Evolutionary conservation across 495 filamentous ascomycete species (phyloP), one percentile per base, ranked within the genome.

Genomic region (Aspergillus panamensis): DNA sequence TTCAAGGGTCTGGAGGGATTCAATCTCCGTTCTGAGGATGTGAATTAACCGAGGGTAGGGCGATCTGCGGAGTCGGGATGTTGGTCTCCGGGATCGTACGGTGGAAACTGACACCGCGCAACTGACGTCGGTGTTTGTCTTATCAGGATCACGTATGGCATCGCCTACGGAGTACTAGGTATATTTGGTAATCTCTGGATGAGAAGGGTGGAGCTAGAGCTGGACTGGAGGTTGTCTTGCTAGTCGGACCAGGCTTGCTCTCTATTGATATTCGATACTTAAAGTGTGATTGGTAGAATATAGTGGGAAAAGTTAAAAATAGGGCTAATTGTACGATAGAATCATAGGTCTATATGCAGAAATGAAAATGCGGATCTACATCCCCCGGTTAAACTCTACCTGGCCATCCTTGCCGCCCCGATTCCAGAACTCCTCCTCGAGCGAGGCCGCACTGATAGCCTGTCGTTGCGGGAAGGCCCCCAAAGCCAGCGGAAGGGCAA

Each of bases 381-480:
- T 92, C 3, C 91, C 91, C 60, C 92, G 80, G 68, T 96, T 96
- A 65, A 96, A 96, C 65, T 88, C 89, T n/a, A 96, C 87, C 79
- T 86, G 73, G 0, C 86, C 90, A 21, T 77, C 80, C 52, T 86
- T 78, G 0, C 89, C 90, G 6, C 87, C 89, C 53, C 79, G 50
- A 1, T 82, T 84, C 74, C 84, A 84, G 69, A 98, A 96, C 74
- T 96, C 86, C 62, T 85, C 73, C 78, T 97, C 94, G 43, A 98
- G 67, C 16, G 73, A 84, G 8, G 77, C 75, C 0, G 88, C 91
- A 55, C 76, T 80, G 19, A 96, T 87, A 50, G 79, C 80, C 78
- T 98, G 92, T 54, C 90, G 77, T 77, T 96, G 90, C 10, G 94
- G 94, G 76, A 97, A 98, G 8, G 88, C 94, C 10, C 84, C 94